These are phyloP conservation scores for Besnoitia besnoiti DNA, from an alignment of 169 alveolate genomes.

Conservation along the genomic window DNA sequence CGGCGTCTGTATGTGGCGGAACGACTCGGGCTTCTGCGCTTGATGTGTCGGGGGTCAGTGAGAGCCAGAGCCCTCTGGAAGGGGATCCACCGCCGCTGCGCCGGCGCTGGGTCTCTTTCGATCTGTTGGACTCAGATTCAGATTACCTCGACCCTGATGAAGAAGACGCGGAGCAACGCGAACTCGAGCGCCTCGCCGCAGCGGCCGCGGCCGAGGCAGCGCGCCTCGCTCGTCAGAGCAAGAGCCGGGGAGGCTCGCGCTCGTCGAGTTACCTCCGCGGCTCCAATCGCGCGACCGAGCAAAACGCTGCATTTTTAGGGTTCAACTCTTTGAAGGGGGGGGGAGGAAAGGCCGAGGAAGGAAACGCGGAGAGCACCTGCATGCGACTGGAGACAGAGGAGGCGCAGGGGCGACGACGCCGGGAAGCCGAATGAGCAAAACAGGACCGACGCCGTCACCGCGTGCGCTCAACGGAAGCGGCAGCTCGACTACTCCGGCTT, in stretches of 20 bases:
- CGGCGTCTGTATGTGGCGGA: neutral
- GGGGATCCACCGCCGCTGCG: neutral
- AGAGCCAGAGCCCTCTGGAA: neutral
- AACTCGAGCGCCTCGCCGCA: neutral
- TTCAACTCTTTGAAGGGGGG: too few relatives aligned
- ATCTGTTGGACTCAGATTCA: neutral
- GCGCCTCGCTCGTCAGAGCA: neutral
- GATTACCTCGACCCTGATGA: neutral
- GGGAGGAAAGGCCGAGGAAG: too few relatives aligned
- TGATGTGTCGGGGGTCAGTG: neutral
- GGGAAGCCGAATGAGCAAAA: too few relatives aligned
- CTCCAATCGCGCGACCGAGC: too few relatives aligned
- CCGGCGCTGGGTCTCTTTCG: slow-evolving; percentile 35
- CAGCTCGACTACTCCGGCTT: too few relatives aligned
- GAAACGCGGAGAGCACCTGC: too few relatives aligned
- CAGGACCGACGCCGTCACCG: too few relatives aligned
- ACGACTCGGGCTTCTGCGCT: neutral
- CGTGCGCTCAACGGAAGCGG: too few relatives aligned
- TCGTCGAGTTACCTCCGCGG: too few relatives aligned
- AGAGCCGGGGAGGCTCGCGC: neutral
- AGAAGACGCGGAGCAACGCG: neutral
- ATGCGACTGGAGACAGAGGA: too few relatives aligned
- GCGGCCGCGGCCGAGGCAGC: neutral
- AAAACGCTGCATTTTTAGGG: too few relatives aligned
- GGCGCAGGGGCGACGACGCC: too few relatives aligned